Evolutionary conservation across 495 filamentous ascomycete genomes (phyloP).

Genomic region (Neurospora sp.): DNA sequence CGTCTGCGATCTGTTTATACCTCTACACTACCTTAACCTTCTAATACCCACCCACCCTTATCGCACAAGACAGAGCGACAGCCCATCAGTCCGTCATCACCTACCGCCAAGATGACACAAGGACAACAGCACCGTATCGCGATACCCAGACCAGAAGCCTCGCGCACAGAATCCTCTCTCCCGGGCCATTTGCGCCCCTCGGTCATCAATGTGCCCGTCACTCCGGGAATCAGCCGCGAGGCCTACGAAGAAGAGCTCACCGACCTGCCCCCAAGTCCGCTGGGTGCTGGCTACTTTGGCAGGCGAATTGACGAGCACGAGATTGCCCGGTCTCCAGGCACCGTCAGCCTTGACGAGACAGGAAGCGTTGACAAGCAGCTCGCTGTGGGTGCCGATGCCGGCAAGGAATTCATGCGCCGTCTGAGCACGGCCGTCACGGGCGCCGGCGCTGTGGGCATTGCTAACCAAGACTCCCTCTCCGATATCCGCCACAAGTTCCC

Average conservation of each 20-base stretch:
- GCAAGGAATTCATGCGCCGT: slow-evolving; percentile 53
- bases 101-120: not conserved
- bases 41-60: not conserved
- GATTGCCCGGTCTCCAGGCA: slow-evolving; percentile 12
- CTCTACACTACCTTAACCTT: not conserved
- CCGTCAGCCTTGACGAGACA: slow-evolving; percentile 1
- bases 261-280: slow-evolving; percentile 6
- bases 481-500: slow-evolving; percentile 54
- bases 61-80: not conserved
- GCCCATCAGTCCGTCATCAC: not conserved
- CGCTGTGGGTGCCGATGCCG: slow-evolving; percentile 42
- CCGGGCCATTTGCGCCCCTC: slow-evolving; percentile 26
- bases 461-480: slow-evolving; percentile 39
- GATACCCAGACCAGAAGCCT: not conserved
- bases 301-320: slow-evolving; percentile 20
- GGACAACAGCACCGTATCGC: not conserved
- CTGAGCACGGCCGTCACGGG: slow-evolving; percentile 43
- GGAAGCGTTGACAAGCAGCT: slow-evolving; percentile 35
- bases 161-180: slow-evolving; percentile 17
- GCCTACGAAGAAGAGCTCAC: slow-evolving; percentile 24
- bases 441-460: not conserved
- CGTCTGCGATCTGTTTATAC: not conserved
- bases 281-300: slow-evolving; percentile 28
- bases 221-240: slow-evolving; percentile 34
- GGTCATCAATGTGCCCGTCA: slow-evolving; percentile 35